Base-by-base conservation (phyloP, 2,329 filamentous ascomycete genomes). In the Phialophora tarda region DNA sequence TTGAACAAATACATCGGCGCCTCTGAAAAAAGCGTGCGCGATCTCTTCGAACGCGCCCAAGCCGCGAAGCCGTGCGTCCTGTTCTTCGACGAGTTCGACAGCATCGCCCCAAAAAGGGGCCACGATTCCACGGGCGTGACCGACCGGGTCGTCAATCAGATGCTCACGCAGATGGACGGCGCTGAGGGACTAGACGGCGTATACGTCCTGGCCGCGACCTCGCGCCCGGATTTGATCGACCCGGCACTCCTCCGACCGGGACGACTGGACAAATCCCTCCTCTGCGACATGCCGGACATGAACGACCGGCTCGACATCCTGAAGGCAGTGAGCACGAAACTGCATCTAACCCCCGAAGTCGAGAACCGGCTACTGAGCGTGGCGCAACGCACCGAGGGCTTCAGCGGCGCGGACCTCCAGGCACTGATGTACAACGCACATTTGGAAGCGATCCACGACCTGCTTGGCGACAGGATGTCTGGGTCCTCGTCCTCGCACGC, bases 1-100 rank as follows among this genome's bases (percentile, higher is more conserved):
- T 81, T 99, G 62, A 99, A 99, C 83, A 99, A 99, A 80, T 99
- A 99, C 78, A 99, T 99, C 66, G 95, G 95, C 75, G 95, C 95
- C 0, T 96, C 91, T 30, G 95, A 99, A 75, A 99, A 99, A 83
- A 93, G 89, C 67, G 93, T 99, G 6, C 89, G 96, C 50, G 95
- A 99, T 77, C 83, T 99, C 0, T 99, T 99, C 74, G 94, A 97
- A 76, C 88, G 95, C 50, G 95, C 95, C 0, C 89, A 90, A 75
- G 94, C 95, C 2, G 95, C 95, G 4, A 88, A 90, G 66, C 96
- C 96, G 0, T 98, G 95, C 73, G 91, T 99, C 4, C 83, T 99
- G 8, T 99, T 99, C 84, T 99, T 99, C 75, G 95, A 99, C 75
- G 95, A 99, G 77, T 99, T 99, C 75, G 95, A 99, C 80, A 93